These are phyloP conservation scores for Hemisphaericaspora xylofermentans DNA, from an alignment of 1,139 yeast genomes.

Conservation along the genomic window DNA sequence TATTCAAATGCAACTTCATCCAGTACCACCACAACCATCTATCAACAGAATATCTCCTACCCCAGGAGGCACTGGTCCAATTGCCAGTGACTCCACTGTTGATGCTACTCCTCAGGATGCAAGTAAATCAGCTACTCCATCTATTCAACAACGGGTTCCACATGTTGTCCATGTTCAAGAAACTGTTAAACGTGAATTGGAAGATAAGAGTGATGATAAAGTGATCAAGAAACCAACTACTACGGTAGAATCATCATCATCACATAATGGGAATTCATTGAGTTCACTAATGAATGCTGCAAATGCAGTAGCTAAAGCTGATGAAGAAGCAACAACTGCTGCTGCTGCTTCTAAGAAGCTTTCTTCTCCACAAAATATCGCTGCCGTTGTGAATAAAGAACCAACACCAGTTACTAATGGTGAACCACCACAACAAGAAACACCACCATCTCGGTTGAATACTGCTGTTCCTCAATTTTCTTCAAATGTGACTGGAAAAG, in stretches of 20 bases:
- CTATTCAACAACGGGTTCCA: conserved; percentile 4
- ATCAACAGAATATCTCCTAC: conserved; percentile 1
- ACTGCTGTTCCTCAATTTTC: conserved; percentile 23
- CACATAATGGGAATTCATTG: conserved; percentile 16
- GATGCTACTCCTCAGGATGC: conserved; percentile 9
- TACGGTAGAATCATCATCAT: conserved; percentile 3
- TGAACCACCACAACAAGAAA: neutral
- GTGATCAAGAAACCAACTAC: conserved; percentile 11
- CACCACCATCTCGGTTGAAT: conserved; percentile 1
- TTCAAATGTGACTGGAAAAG: conserved; percentile 21
- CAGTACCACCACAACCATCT: conserved; percentile 7
- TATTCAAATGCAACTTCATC: conserved; percentile 8
- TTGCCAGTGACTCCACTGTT: conserved; percentile 5
- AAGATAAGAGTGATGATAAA: conserved; percentile 27
- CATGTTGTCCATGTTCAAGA: conserved; percentile 6
- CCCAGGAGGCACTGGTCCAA: conserved; percentile 2
- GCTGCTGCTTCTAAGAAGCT: conserved; percentile 10
- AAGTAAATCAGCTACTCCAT: conserved; percentile 3
- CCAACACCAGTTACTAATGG: conserved; percentile 8
- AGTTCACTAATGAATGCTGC: conserved; percentile 35
- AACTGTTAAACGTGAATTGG: conserved; percentile 36
- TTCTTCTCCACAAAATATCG: conserved; percentile 9
- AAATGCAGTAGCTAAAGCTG: conserved; percentile 12
- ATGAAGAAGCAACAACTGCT: conserved; percentile 2
- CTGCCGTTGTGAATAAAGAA: conserved; percentile 12